Evolutionary conservation across 2,329 filamentous ascomycete species (phyloP), one percentile per base, ranked within the genome.

Genomic region (Chaetomium olivaceum): DNA sequence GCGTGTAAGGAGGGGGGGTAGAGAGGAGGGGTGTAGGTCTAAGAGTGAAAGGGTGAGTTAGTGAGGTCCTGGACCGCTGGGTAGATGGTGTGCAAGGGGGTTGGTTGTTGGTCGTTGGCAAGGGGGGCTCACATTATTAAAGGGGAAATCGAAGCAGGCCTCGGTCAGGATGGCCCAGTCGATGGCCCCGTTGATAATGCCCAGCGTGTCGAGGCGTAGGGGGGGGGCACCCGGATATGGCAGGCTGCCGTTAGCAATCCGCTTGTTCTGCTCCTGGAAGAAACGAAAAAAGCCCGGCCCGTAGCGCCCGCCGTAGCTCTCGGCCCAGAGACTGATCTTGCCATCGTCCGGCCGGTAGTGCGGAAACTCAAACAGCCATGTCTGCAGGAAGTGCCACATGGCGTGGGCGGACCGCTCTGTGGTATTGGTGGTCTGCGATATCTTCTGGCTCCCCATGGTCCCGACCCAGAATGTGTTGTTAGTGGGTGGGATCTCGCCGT

Each of bases 191-290:
- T 62, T 56, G 39, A 62, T 39, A n/a, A 62, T 33, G 11, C 60
- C 60, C 9, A 62, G 60, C n/a, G 60, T 62, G 39, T 57, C 60
- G 29, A 62, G 52, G 3, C 48, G 60, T 27, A 62, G 36, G 9
- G 7, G 50, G 21, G 9, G 59, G 21, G 33, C 59, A 1, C 50
- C 48, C 1, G 48, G 27, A 14, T 36, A n/a, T 5, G 48, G 21
- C 19, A 48, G 9, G 2, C 19, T 56, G 19, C 60, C 60, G 51
- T 62, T 57, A n/a, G 51, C 51, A 11, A 62, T 50, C 27, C 23
- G 21, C 61, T 57, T 43, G 61, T 62, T 62, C 61, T 62, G 61
- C 43, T 57, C n/a, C 39, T 62, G 54, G 27, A 62, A 62, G 43
- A 62, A 62, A 7, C 43, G 39, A 43, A 62, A 51, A 31, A 62